Conservation (phyloP, 2,329 filamentous ascomycete genomes). For the Trichothecium roseum region DNA sequence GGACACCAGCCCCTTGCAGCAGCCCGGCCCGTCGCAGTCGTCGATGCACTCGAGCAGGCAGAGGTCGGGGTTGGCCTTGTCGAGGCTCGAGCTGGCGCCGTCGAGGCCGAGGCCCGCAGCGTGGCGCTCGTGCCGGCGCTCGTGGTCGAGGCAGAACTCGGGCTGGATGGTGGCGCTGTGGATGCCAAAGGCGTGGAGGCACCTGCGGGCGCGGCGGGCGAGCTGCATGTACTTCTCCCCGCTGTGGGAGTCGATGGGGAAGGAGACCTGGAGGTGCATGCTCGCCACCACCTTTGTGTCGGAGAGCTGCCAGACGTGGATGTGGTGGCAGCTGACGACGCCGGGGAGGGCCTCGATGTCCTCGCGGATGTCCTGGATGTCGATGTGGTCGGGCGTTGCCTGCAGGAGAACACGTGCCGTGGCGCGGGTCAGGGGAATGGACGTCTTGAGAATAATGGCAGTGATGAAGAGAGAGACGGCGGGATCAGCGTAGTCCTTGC, state of each 20-base stretch:
- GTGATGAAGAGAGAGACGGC: constrained; percentile 92
- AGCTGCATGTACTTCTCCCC: constrained; percentile 82
- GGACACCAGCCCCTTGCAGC: constrained; percentile 19
- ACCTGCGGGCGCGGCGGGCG: constrained; percentile 70
- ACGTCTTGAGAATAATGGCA: constrained; percentile 61
- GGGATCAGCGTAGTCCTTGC: constrained; percentile 82
- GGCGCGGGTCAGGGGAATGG: constrained; percentile 68
- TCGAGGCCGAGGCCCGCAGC: constrained; percentile 22
- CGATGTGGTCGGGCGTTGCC: constrained; percentile 81
- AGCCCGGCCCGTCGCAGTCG: constrained; percentile 22
- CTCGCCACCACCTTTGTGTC: constrained; percentile 91
- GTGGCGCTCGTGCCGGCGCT: constrained; percentile 28
- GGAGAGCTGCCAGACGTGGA: constrained; percentile 96
- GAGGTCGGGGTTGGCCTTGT: constrained; percentile 18
- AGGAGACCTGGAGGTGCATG: constrained; percentile 85
- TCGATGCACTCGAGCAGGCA: constrained; percentile 40
- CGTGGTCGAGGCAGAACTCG: constrained; percentile 58
- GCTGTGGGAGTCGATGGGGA: constrained; percentile 75
- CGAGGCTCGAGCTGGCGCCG: constrained; percentile 11
- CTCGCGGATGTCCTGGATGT: constrained; percentile 80
- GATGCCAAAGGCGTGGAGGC: constrained; percentile 90
- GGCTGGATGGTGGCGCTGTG: constrained; percentile 97
- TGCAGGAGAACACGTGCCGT: constrained; percentile 85
- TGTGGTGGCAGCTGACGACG: constrained; percentile 83
- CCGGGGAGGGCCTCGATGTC: constrained; percentile 81